Evolutionary conservation across 2,329 filamentous ascomycete genomes (phyloP), one percentile per base, ranked within the genome.

Genomic region (Cercospora sp.): DNA sequence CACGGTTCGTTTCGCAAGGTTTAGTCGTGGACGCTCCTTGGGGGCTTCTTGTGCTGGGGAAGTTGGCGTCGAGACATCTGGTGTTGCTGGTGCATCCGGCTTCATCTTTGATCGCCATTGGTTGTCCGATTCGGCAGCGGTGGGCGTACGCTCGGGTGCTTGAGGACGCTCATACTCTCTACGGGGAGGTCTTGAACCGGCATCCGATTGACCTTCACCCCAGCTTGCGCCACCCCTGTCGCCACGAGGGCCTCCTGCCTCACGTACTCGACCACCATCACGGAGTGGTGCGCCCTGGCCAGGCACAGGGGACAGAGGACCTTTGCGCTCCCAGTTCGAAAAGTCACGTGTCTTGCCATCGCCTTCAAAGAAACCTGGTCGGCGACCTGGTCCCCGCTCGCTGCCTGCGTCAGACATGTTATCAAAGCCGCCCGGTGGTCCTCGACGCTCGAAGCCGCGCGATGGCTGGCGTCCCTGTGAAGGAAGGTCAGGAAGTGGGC

Each of bases 81-180:
- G 90, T 43, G 89, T 90, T 68, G 87, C 85, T 45, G 86, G 86
- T 40, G 85, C 81, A 75, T 96, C 94, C n/a, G 94, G 92, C 73
- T 89, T 91, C 94, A 98, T 98, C 81, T 87, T 91, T 73, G 87
- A 85, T 75, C 95, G 91, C 95, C 95, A 99, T 81, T 97, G 90
- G 82, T 89, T 96, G 79, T 98, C 95, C 77, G 92, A 88, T 69
- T 99, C 95, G 61, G 95, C 91, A 49, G 95, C 95, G 66, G 92
- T 98, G 24, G 91, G 91, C 61, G 86, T 85, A 74, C 92, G 88
- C 78, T 92, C 90, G 16, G 62, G 45, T 66, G 82, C 81, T 62
- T 86, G 85, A 12, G 89, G 87, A 70, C 89, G 88, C 69, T 87
- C 85, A 78, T 91, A 92, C 75, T 94, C 91, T 76, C 91, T 88